Evolutionary conservation across 176 grass and related monocot genomes (phyloP).

Genomic region (Phragmites australis): DNA sequence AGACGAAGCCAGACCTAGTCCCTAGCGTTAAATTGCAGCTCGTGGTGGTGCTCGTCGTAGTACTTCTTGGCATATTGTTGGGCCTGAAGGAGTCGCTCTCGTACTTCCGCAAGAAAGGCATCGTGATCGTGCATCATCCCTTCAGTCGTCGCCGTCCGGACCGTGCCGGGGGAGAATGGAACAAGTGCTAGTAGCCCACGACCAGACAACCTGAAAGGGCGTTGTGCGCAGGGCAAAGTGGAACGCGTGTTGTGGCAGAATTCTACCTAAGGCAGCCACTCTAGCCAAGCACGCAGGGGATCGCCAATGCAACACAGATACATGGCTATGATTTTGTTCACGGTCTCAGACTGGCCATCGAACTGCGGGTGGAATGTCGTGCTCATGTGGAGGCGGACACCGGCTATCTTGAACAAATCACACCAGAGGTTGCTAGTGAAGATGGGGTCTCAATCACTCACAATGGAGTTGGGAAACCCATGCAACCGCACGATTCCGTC

Average conservation of each 20-base stretch:
- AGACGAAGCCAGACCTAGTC: too few relatives aligned
- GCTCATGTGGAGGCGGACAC: background rate
- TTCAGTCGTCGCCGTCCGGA: too few relatives aligned
- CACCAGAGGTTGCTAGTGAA: background rate
- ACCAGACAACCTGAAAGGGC: background rate
- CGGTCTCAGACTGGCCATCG: too few relatives aligned
- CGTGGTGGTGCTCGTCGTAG: too few relatives aligned
- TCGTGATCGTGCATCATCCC: too few relatives aligned
- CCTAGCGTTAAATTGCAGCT: too few relatives aligned
- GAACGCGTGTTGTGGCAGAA: background rate
- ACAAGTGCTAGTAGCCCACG: background rate
- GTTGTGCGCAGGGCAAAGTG: background rate
- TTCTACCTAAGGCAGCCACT: background rate
- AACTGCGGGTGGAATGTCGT: too few relatives aligned
- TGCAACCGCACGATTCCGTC: background rate
- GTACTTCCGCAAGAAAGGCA: too few relatives aligned
- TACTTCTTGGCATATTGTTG: too few relatives aligned
- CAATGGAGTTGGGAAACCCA: background rate
- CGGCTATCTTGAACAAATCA: background rate
- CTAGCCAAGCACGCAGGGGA: background rate
- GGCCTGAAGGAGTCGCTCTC: too few relatives aligned
- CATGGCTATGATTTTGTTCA: background rate
- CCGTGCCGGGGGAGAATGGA: too few relatives aligned
- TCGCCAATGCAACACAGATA: background rate
- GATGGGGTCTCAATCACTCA: background rate